phyloP scores from a whole-genome alignment of 106 monocot genomes.

The Allium cepa region DNA sequence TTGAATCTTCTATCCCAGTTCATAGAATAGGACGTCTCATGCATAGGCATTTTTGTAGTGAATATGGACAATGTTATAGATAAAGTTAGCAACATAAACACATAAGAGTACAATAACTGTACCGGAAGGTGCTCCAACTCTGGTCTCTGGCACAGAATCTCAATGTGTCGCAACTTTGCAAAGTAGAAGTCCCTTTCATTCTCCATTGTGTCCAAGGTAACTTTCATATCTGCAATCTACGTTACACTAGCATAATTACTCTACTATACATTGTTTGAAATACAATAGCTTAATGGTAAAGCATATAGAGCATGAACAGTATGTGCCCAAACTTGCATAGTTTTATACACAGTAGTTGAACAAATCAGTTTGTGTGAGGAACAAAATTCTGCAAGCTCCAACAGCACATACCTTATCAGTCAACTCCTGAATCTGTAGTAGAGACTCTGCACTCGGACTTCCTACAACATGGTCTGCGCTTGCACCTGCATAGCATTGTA shows the following conservation, averaged over 20 bases:
- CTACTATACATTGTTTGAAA: too few relatives aligned
- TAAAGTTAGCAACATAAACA: background rate
- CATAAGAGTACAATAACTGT: background rate
- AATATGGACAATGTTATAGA: background rate
- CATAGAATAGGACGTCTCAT: too few relatives aligned
- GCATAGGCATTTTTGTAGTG: background rate
- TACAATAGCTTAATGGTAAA: too few relatives aligned
- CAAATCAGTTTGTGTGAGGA: too few relatives aligned
- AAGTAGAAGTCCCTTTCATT: conserved; percentile 81
- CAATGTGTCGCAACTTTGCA: conserved; percentile 51
- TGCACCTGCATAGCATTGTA: conserved; percentile 15
- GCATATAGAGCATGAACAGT: too few relatives aligned
- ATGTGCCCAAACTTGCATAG: too few relatives aligned
- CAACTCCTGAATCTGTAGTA: conserved; percentile 33
- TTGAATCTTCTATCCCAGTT: too few relatives aligned
- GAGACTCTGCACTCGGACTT: conserved; percentile 12
- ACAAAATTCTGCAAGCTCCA: too few relatives aligned
- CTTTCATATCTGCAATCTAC: conserved; percentile 45
- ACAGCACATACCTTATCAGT: conserved; percentile 40
- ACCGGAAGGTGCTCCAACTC: conserved; percentile 83
- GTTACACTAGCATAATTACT: background rate
- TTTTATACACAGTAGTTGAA: too few relatives aligned
- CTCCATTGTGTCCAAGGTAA: conserved; percentile 39
- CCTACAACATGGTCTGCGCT: conserved; percentile 29
- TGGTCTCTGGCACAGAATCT: conserved; percentile 72